Percentiles rank a stretch among this genome's conserved stretches.
phyloP scores from a whole-genome alignment of 2,329 filamentous ascomycete species.

The Epichloe brachyelytri region DNA sequence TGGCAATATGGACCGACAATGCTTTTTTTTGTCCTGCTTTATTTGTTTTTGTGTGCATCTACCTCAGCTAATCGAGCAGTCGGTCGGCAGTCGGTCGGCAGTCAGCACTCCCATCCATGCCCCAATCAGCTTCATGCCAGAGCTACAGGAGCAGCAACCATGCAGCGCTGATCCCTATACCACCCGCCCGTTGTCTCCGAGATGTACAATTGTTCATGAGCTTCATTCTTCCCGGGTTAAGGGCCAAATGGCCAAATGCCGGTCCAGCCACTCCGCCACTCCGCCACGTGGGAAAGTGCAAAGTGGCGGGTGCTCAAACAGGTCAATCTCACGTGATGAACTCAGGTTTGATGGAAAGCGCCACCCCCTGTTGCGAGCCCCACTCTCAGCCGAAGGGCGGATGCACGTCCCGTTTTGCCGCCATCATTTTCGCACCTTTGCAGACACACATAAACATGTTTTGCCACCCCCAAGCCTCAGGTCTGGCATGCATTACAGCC shows the following conservation, averaged over 20 bases:
- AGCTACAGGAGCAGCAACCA: too few species aligned
- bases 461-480: background rate
- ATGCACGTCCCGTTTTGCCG: background rate
- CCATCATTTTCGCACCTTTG: background rate
- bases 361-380: background rate
- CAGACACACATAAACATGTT: background rate
- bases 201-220: background rate
- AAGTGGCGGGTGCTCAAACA: constrained; percentile 1
- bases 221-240: background rate
- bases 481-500: background rate
- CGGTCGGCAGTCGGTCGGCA: too few species aligned
- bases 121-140: too few species aligned
- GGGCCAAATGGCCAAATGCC: background rate
- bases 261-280: background rate
- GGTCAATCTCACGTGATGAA: background rate
- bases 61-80: too few species aligned
- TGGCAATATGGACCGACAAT: too few species aligned
- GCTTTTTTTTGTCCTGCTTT: too few species aligned
- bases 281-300: background rate
- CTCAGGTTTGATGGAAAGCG: background rate
- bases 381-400: background rate
- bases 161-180: background rate
- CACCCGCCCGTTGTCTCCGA: too few species aligned
- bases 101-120: too few species aligned
- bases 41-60: too few species aligned